Evolutionary conservation across 2,329 filamentous ascomycete species (phyloP), one percentile per base, ranked within the genome.

Genomic region (Albifimbria verrucaria): DNA sequence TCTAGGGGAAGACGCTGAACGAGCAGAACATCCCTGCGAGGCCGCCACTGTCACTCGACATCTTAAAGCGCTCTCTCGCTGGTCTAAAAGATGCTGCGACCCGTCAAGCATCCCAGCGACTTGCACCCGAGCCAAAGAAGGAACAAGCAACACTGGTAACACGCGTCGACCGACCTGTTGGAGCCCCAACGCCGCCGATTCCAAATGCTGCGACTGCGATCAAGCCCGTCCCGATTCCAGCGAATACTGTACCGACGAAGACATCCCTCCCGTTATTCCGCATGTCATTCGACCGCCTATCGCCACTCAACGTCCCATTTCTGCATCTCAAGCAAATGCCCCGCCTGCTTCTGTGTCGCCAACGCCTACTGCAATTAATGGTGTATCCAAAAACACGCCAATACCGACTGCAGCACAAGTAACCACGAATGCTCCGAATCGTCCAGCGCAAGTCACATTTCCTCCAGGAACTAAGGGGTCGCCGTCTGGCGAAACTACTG

Each of bases 1-100:
- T 49, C 43, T 42, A 73, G 70, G 60, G 68, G 68, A 72, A 68
- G 58, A 72, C 69, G 53, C 70, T 85, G 41, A 77, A 79, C 61
- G 80, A 83, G 64, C 69, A 71, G 48, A 78, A 72, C 61, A 77
- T 85, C 53, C 82, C 82, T 48, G 57, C 72, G 52, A 75, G 77
- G 56, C 76, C 74, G 52, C 68, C 70, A 57, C 67, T 74, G 48
- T 71, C 75, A 53, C 72, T 78, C 32, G 74, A 79, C 54, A 65
- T 65, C 17, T 59, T 77, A 26, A 74, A 72, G 57, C 70, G 70
- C 52, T 69, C 70, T 9, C 59, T 75, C 9, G 65, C 63, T 10
- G 65, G 65, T 59, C 60, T 66, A 7, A 52, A 59, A 32, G 61
- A 63, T 23, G 53, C 61, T 49, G 52, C 58, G 22, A 54, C 52